Conservation (phyloP, 495 filamentous ascomycete species). For the Neurospora intermedia region DNA sequence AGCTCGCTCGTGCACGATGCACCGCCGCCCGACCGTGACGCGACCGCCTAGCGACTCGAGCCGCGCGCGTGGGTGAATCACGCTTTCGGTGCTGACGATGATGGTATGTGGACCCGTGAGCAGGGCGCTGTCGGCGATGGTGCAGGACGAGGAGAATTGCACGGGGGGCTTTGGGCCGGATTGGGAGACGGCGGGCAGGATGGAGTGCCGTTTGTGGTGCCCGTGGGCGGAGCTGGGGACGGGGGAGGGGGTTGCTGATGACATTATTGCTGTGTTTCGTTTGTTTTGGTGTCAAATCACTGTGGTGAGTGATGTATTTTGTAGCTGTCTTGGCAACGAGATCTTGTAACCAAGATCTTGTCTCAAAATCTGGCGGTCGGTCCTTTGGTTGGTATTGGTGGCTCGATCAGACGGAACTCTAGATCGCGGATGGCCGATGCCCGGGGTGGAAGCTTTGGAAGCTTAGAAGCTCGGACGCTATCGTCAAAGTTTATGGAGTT, state of each 20-base stretch:
- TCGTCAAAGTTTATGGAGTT: not conserved
- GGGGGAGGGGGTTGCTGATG: conserved; percentile 2
- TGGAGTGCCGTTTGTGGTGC: conserved; percentile 40
- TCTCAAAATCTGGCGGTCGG: not conserved
- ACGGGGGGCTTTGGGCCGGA: conserved; percentile 52
- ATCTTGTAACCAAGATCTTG: not conserved
- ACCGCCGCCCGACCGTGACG: conserved; percentile 60
- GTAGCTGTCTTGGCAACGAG: not conserved
- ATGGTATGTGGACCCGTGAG: conserved; percentile 65
- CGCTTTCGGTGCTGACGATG: conserved; percentile 54
- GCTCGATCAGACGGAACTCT: not conserved
- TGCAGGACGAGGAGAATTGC: conserved; percentile 55
- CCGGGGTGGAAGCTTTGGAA: not conserved
- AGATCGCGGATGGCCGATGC: not conserved
- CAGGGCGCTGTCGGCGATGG: conserved; percentile 64
- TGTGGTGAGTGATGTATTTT: not conserved
- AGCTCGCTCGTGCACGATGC: conserved; percentile 66
- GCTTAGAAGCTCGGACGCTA: not conserved
- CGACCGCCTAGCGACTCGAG: conserved; percentile 59
- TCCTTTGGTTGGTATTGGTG: not conserved
- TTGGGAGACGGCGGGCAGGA: conserved; percentile 30
- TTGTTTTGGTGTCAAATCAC: not conserved
- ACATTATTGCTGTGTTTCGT: conserved; percentile 4
- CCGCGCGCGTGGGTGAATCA: conserved; percentile 73
- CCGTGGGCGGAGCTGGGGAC: conserved; percentile 6